These are phyloP conservation scores for Podaxis sp. DNA, from an alignment of 768 basidiomycete species.

Conservation along the genomic window DNA sequence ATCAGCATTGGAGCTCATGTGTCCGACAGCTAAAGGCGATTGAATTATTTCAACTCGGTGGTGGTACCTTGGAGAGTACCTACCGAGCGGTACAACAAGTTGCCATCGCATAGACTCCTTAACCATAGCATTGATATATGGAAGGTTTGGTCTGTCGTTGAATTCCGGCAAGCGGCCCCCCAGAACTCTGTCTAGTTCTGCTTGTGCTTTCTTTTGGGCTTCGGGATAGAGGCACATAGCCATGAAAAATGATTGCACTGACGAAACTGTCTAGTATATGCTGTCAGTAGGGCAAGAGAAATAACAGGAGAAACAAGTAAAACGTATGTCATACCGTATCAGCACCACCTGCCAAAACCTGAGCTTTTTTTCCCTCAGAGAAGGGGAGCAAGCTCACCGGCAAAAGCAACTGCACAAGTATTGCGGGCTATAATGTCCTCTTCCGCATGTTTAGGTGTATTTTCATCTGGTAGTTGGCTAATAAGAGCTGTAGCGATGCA, in stretches of 20 bases:
- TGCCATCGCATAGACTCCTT: slow-evolving; percentile 27
- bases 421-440: neutral
- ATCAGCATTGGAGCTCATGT: neutral
- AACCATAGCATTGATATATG: slow-evolving; percentile 25
- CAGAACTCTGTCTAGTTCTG: slow-evolving; percentile 35
- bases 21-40: neutral
- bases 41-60: neutral
- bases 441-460: neutral
- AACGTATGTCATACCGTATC: slow-evolving; percentile 9
- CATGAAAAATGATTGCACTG: slow-evolving; percentile 18
- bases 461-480: neutral
- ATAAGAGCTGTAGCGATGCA: slow-evolving; percentile 11
- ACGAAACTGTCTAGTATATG: slow-evolving; percentile 12
- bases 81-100: slow-evolving; percentile 23
- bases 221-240: slow-evolving; percentile 22
- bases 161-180: slow-evolving; percentile 30
- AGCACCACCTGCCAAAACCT: slow-evolving; percentile 9
- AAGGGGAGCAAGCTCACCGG: neutral
- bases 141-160: slow-evolving; percentile 21
- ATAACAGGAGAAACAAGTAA: neutral
- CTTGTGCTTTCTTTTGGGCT: slow-evolving; percentile 30
- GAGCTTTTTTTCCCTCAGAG: neutral
- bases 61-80: slow-evolving; percentile 16
- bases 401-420: neutral
- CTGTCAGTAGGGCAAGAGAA: neutral